These are phyloP conservation scores for Colletotrichum zoysiae DNA, from an alignment of 2,329 filamentous ascomycete genomes.

Conservation along the genomic window DNA sequence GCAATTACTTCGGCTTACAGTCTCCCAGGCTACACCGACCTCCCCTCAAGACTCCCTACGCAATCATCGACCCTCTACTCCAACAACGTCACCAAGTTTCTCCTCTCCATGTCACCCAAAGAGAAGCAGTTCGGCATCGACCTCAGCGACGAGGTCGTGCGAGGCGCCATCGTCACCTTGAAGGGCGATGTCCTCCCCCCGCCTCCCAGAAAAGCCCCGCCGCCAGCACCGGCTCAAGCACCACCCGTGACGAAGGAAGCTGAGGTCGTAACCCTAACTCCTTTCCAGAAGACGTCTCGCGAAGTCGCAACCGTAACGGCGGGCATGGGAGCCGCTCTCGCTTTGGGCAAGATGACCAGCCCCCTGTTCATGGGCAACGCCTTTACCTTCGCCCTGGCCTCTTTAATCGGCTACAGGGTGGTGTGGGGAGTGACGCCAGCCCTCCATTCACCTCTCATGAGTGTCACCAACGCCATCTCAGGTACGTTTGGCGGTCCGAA, in stretches of 20 bases:
- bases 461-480: constrained; percentile 92
- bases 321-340: constrained; percentile 81
- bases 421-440: constrained; percentile 90
- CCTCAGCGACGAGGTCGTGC: constrained; percentile 85
- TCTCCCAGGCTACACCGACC: constrained; percentile 79
- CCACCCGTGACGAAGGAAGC: constrained; percentile 62
- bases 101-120: constrained; percentile 83
- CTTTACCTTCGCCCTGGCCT: constrained; percentile 86
- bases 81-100: constrained; percentile 92
- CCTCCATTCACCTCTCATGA: constrained; percentile 91
- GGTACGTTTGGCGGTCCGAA: constrained; percentile 54
- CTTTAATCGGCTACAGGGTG: constrained; percentile 87
- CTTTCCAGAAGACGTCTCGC: constrained; percentile 83
- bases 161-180: constrained; percentile 85
- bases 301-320: constrained; percentile 81
- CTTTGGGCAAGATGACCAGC: constrained; percentile 83
- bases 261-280: constrained; percentile 76
- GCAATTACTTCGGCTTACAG: constrained; percentile 45
- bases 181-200: constrained; percentile 82
- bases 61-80: constrained; percentile 92
- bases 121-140: constrained; percentile 86
- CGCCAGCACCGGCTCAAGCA: constrained; percentile 60
- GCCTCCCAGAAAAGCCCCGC: constrained; percentile 75
- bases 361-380: constrained; percentile 90
- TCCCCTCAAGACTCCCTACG: constrained; percentile 87